Evolutionary conservation across 805 yeast species (phyloP), one percentile per base, ranked within the genome.

Genomic region (Spathaspora arborariae): DNA sequence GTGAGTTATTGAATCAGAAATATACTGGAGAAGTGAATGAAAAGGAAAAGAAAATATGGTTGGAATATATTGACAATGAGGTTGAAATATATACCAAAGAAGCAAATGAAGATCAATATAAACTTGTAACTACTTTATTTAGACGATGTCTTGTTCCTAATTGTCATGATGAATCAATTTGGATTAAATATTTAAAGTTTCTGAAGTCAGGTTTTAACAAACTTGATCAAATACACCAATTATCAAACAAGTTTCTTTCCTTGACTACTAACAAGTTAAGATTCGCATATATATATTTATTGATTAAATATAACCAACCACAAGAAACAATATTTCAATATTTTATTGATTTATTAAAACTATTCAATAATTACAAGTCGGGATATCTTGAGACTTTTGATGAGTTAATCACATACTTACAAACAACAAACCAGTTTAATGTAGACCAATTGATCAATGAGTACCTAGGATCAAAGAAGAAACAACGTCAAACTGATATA

Each of bases 71-170:
- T 10, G 74, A 13, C 8, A 30, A 3, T 30, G 35, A 30, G 35
- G n/a, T 30, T 15, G 35, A 13, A 15, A 15, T 30, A 8, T 11
- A 21, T 11, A 39, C 2, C 20, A 18, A 22, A 9, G 41, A 39
- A 6, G 4, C 36, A 4, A 30, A 9, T 35, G 41, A 34, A 11
- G 35, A 41, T 13, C 57, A 55, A 20, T 47, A 45, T 8, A 60
- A 62, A 4, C 62, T 72, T 19, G 68, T 78, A 1, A 61, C 63
- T 6, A 65, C 75, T 6, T 57, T 87, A 1, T 91, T 84, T 62
- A 92, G 87, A 59, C 72, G 97, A 47, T 80, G 88, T 15, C 65
- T 92, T 9, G 68, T 87, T 1, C 88, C 95, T 0, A 76, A 83
- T 44, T 85, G 90, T 36, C 64, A 65, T 18, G 68, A 75, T 41